A percentile compares a stretch with the other conserved stretches of the same genome.
Evolutionary conservation across 106 monocot species (phyloP).

Genomic region (Ottelia alismoides): DNA sequence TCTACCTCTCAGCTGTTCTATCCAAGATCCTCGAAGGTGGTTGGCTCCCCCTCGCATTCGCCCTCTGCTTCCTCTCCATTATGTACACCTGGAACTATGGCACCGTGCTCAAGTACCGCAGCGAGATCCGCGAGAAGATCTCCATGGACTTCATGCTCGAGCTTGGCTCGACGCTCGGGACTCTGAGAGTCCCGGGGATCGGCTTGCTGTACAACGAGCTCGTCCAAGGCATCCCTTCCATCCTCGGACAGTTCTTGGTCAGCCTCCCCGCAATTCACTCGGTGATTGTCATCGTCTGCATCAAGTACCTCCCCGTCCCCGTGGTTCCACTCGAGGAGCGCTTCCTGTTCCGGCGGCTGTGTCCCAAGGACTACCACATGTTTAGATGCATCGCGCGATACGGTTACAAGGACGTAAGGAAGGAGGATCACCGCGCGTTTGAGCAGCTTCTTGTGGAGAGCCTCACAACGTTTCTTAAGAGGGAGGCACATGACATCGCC

Average conservation of each 20-base stretch:
- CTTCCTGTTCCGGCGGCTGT: slow-evolving; percentile 68
- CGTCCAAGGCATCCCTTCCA: slow-evolving; percentile 69
- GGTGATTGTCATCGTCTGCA: slow-evolving; percentile 70
- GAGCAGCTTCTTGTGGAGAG: slow-evolving; percentile 71
- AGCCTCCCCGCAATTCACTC: slow-evolving; percentile 80
- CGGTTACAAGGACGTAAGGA: slow-evolving; percentile 76
- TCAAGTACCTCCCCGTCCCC: slow-evolving; percentile 74
- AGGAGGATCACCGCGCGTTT: slow-evolving; percentile 59
- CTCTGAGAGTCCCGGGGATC: slow-evolving; percentile 66
- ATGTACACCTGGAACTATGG: slow-evolving; percentile 94
- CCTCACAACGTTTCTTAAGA: slow-evolving; percentile 61
- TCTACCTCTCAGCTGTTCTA: slow-evolving; percentile 73
- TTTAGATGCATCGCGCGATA: slow-evolving; percentile 79
- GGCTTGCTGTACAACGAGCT: slow-evolving; percentile 84
- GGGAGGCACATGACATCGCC: slow-evolving; percentile 60
- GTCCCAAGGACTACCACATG: slow-evolving; percentile 84
- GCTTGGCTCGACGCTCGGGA: slow-evolving; percentile 62
- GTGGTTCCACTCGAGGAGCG: slow-evolving; percentile 63
- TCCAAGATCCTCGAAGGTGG: slow-evolving; percentile 69
- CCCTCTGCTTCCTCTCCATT: slow-evolving; percentile 44
- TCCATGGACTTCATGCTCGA: slow-evolving; percentile 73
- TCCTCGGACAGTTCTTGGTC: slow-evolving; percentile 60
- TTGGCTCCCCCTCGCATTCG: slow-evolving; percentile 79
- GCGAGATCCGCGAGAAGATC: slow-evolving; percentile 75
- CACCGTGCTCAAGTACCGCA: slow-evolving; percentile 70